Evolutionary conservation across 768 basidiomycete species (phyloP), one percentile per base, ranked within the genome.

Genomic region (Amanita thiersii): DNA sequence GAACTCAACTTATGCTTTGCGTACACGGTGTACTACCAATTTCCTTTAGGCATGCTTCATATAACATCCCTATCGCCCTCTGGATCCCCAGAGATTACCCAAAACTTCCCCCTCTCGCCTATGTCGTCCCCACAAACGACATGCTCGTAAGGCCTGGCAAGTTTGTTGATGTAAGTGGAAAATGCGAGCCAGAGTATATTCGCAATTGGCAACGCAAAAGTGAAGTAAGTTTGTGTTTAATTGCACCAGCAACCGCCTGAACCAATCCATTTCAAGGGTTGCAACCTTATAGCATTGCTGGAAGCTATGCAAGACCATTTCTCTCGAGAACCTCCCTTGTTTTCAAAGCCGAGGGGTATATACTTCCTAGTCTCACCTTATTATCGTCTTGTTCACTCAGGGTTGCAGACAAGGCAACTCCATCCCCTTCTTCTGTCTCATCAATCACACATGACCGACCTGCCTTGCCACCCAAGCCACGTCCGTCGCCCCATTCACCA

Each of bases 11-110:
- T 12, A 74, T 99, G 19, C 79, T 98, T 43, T 91, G 89, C 49
- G 52, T 94, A 2, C 87, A 96, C 55, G 96, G 96, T 7, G 75
- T 97, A 3, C 69, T 99, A 1, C 92, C 91, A 3, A 96, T 99
- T 51, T 61, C 73, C 0, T 94, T 79, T 65, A 73, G 84, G 37
- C 62, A 69, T 1, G 64, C 77, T 1, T 70, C 82, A 1, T 99
- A 99, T 69, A 90, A 99, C 60, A 97, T 98, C 52, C 96, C 96
- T 3, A 62, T 99, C 52, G 79, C 86, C 9, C 51, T 94, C 47
- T 98, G 93, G 92, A 51, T 98, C 30, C 72, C 90, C 2, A 72
- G 73, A 39, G 86, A 88, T 30, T 97, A 91, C 54, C 94, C 94
- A 3, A 69, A 72, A 31, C 67, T 68, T 9, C 81, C 92, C 0